Evolutionary conservation across 2,329 filamentous ascomycete genomes (phyloP).

Genomic region (Monosporascus sp.): DNA sequence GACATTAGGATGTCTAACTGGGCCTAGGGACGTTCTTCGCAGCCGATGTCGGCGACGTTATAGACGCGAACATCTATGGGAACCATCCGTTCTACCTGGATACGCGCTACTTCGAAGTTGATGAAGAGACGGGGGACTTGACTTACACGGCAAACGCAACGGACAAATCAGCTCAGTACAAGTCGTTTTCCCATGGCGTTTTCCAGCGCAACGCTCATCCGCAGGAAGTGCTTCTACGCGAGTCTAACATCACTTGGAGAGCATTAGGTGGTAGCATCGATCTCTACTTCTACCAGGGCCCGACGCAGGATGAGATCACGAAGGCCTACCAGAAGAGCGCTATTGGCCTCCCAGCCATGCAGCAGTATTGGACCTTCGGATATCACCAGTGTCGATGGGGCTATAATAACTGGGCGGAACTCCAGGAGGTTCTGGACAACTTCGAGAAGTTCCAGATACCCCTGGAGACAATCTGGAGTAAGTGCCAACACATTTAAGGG

Average conservation of each 20-base stretch:
- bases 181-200: conserved; percentile 68
- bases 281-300: conserved; percentile 73
- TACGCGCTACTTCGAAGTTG: conserved; percentile 64
- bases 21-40: conserved; percentile 46
- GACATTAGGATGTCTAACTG: too few species aligned
- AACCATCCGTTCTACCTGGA: conserved; percentile 75
- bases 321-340: conserved; percentile 64
- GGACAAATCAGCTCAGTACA: conserved; percentile 48
- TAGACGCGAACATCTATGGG: conserved; percentile 68
- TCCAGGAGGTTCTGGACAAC: conserved; percentile 62
- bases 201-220: conserved; percentile 73
- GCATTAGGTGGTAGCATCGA: conserved; percentile 72
- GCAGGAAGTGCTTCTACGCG: conserved; percentile 63
- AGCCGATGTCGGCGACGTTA: conserved; percentile 61
- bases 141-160: conserved; percentile 50
- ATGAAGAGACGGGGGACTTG: conserved; percentile 38
- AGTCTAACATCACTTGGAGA: conserved; percentile 65
- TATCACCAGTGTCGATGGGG: conserved; percentile 83
- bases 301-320: conserved; percentile 61
- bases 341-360: conserved; percentile 68
- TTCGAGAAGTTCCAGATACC: conserved; percentile 61
- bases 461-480: conserved; percentile 65
- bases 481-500: conserved; percentile 7
- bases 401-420: conserved; percentile 65
- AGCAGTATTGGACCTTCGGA: conserved; percentile 76